These are phyloP conservation scores for Fistulinella prunicolor DNA, from an alignment of 768 basidiomycete genomes.

Conservation along the genomic window DNA sequence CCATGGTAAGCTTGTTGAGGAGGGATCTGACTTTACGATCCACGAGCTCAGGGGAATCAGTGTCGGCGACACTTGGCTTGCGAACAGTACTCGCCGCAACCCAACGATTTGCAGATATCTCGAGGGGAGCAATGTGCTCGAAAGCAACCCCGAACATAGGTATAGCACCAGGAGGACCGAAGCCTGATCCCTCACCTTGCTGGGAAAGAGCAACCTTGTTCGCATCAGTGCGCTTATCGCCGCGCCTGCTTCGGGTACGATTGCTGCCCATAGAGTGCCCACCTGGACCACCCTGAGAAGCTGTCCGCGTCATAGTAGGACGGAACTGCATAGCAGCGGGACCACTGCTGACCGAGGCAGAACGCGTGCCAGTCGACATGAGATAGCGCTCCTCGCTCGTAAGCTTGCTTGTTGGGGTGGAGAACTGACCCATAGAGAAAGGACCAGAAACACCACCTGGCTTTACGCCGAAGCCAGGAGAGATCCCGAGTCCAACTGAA, in stretches of 20 bases:
- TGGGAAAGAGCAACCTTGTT: constrained; percentile 40
- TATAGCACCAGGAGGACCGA: constrained; percentile 28
- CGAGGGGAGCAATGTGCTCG: constrained; percentile 77
- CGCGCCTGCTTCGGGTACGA: constrained; percentile 79
- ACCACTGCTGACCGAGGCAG: constrained; percentile 54
- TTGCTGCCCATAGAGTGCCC: constrained; percentile 47
- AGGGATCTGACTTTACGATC: constrained; percentile 90
- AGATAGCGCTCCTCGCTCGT: constrained; percentile 70
- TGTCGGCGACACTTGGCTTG: constrained; percentile 39
- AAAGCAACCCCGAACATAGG: constrained; percentile 32
- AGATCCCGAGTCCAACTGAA: constrained; percentile 48
- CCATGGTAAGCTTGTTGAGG: constrained; percentile 95
- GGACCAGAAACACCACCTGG: constrained; percentile 24
- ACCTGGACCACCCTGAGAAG: constrained; percentile 61
- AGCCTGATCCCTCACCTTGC: constrained; percentile 39
- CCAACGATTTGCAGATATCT: constrained; percentile 83
- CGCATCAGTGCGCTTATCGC: constrained; percentile 66
- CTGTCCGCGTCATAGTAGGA: constrained; percentile 66
- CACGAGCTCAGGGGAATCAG: constrained; percentile 78
- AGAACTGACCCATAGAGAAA: constrained; percentile 71
- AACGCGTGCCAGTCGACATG: constrained; percentile 41
- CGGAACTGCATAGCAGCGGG: constrained; percentile 50
- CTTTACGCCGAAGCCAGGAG: constrained; percentile 29
- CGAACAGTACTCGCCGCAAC: constrained; percentile 47
- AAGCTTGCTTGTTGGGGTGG: constrained; percentile 51